Percentiles rank a stretch among this genome's conserved stretches.
Evolutionary conservation across 768 basidiomycete genomes (phyloP).

Genomic region (Suillus subalutaceus): DNA sequence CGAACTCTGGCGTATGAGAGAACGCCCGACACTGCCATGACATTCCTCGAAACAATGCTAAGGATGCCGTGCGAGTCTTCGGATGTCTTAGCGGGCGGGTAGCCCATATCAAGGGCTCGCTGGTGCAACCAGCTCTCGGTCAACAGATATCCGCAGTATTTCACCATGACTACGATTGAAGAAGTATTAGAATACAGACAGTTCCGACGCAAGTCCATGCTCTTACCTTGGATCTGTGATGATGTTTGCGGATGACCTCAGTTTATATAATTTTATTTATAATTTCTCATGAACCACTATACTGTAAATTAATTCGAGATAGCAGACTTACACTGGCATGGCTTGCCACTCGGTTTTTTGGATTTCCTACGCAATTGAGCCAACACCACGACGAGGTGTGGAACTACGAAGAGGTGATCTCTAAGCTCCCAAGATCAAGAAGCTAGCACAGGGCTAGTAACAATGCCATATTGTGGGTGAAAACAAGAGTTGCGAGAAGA

Average conservation of each 20-base stretch:
- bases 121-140: neutral
- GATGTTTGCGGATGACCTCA: too few relatives aligned
- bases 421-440: neutral
- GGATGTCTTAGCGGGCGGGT: neutral
- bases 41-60: neutral
- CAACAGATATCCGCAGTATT: neutral
- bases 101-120: neutral
- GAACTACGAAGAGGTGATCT: neutral
- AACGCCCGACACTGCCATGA: neutral
- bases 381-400: neutral
- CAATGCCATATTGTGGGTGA: neutral
- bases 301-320: neutral
- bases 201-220: too few relatives aligned
- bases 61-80: neutral
- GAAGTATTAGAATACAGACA: neutral
- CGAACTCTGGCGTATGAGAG: neutral
- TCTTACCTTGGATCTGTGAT: too few relatives aligned
- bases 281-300: too few relatives aligned
- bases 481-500: too few relatives aligned
- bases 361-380: conserved; percentile 3
- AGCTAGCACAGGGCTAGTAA: neutral
- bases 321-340: neutral
- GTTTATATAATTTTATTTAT: too few relatives aligned
- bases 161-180: neutral
- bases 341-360: neutral